Conservation (phyloP, 2,329 filamentous ascomycete species). For the Beauveria brongniartii region DNA sequence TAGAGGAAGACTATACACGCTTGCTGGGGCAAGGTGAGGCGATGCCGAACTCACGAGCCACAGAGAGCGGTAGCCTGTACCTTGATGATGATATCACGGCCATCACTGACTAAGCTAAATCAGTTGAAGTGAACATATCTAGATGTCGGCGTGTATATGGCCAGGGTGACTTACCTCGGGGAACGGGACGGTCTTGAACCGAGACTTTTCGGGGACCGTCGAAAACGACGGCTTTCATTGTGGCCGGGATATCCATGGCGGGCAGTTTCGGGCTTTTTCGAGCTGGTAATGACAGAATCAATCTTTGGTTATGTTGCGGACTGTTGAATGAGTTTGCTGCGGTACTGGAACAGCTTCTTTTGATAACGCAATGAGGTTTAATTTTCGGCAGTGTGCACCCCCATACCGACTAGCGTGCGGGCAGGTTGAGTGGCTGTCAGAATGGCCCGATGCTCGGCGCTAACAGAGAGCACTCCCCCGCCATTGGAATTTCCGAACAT, state of each 20-base stretch:
- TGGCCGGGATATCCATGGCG: slow-evolving; percentile 31
- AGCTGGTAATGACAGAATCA: neutral
- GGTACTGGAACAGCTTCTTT: neutral
- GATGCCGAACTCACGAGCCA: slow-evolving; percentile 57
- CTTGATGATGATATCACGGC: slow-evolving; percentile 72
- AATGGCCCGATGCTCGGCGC: neutral
- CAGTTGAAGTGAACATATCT: slow-evolving; percentile 12
- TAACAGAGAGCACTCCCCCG: neutral
- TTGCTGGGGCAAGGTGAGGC: neutral
- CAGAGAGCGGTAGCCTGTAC: slow-evolving; percentile 78
- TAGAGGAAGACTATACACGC: neutral
- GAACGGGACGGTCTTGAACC: slow-evolving; percentile 72
- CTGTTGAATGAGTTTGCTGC: neutral
- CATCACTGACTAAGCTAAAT: slow-evolving; percentile 48
- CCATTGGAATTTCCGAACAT: slow-evolving; percentile 8
- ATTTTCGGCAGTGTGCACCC: neutral
- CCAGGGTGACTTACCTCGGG: slow-evolving; percentile 40
- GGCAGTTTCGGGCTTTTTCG: neutral
- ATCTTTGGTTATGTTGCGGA: neutral
- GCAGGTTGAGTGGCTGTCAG: neutral
- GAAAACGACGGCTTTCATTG: slow-evolving; percentile 87
- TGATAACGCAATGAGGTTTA: neutral
- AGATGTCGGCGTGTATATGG: neutral
- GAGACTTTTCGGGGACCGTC: slow-evolving; percentile 68
- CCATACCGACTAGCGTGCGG: neutral